These are phyloP conservation scores for Mycena latifolia DNA, from an alignment of 768 basidiomycete species.

Conservation along the genomic window DNA sequence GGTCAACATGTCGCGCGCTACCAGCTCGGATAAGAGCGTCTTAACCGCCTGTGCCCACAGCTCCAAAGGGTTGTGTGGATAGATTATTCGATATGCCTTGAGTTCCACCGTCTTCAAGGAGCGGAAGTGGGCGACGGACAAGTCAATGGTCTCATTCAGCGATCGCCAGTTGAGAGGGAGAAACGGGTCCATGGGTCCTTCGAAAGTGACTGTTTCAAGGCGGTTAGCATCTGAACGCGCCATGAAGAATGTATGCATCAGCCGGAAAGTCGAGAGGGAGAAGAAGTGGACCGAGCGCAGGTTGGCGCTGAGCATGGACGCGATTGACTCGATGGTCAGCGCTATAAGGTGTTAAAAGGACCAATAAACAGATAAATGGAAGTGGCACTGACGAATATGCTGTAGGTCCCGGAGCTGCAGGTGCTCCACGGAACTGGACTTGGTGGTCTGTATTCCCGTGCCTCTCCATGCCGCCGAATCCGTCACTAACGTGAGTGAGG, in stretches of 20 bases:
- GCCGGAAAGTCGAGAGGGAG: background rate
- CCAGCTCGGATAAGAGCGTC: too few relatives aligned
- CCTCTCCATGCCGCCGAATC: background rate
- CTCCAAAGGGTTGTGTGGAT: background rate
- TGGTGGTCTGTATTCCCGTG: background rate
- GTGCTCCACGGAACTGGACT: background rate
- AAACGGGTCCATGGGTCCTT: background rate
- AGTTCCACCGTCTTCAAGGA: conserved; percentile 12
- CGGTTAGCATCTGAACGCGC: background rate
- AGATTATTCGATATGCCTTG: background rate
- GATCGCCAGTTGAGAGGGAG: too few relatives aligned
- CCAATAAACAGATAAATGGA: too few relatives aligned
- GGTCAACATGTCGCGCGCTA: too few relatives aligned
- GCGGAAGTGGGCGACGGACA: background rate
- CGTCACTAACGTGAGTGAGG: background rate
- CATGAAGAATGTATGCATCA: background rate
- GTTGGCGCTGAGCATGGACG: background rate
- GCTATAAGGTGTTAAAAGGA: background rate
- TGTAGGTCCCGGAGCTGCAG: background rate
- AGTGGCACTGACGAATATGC: background rate
- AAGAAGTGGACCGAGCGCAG: conserved; percentile 10
- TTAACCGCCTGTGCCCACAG: too few relatives aligned
- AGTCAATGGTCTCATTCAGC: too few relatives aligned
- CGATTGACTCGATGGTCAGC: background rate
- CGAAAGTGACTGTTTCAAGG: background rate